A percentile compares a stretch with the other conserved stretches of the same genome.
These are phyloP conservation scores for Aspergillus hiratsukae DNA, from an alignment of 2,329 filamentous ascomycete species.

Conservation along the genomic window DNA sequence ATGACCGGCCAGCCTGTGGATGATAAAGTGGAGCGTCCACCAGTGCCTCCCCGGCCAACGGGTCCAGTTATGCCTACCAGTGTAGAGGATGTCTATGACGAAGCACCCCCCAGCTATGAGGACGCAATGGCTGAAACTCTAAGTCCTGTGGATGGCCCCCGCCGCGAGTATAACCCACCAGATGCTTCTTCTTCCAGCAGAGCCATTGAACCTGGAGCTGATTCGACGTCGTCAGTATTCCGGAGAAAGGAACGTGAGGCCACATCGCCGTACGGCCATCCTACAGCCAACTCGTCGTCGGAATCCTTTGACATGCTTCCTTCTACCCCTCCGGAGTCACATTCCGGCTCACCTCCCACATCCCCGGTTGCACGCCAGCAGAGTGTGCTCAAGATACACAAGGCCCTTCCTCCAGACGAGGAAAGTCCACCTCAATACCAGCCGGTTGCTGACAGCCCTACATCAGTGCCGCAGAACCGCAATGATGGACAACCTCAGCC, in stretches of 20 bases:
- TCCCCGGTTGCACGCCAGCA: constrained; percentile 28
- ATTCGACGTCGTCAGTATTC: constrained; percentile 33
- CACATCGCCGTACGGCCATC: constrained; percentile 18
- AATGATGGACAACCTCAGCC: constrained; percentile 19
- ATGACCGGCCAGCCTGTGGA: constrained; percentile 21
- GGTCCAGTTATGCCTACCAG: constrained; percentile 20
- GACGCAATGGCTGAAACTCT: constrained; percentile 80
- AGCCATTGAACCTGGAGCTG: constrained; percentile 33
- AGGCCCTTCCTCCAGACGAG: constrained; percentile 19
- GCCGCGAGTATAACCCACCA: constrained; percentile 50
- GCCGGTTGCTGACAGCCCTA: constrained; percentile 18
- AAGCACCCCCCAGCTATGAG: constrained; percentile 92
- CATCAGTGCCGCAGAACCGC: constrained; percentile 8
- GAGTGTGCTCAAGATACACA: constrained; percentile 30
- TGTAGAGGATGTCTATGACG: constrained; percentile 46
- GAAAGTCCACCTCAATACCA: constrained; percentile 31
- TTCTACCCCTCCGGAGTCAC: constrained; percentile 32
- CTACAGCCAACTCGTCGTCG: constrained; percentile 25
- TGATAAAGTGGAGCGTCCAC: constrained; percentile 25
- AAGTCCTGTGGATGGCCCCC: constrained; percentile 66
- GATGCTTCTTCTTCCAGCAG: constrained; percentile 28
- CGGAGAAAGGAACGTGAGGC: constrained; percentile 25
- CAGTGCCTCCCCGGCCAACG: constrained; percentile 39
- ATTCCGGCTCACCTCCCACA: constrained; percentile 28
- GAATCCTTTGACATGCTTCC: constrained; percentile 40